A percentile compares a stretch with the other conserved stretches of the same genome.
Conservation (phyloP, 1,284 basidiomycete species). For the Ganoderma leucocontextum region DNA sequence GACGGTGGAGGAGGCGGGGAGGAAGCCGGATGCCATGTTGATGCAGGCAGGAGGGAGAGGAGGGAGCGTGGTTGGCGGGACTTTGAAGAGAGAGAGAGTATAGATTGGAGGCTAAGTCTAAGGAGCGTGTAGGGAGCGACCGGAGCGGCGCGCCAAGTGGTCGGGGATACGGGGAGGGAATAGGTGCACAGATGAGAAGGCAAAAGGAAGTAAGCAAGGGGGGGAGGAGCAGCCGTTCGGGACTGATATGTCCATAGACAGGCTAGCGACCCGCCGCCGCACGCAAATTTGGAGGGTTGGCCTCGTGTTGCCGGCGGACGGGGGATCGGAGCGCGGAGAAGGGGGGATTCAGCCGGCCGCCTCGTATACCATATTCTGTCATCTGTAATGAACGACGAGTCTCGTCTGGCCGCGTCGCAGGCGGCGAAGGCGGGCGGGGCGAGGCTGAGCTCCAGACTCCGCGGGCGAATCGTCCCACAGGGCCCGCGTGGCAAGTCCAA, state of each 20-base stretch:
- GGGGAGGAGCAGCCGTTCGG: not conserved
- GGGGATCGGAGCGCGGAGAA: slow-evolving; percentile 22
- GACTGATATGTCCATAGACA: slow-evolving; percentile 24
- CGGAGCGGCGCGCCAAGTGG: slow-evolving; percentile 14
- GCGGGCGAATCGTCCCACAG: not conserved
- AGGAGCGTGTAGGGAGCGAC: slow-evolving; percentile 22
- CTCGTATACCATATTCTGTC: not conserved
- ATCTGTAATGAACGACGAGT: not conserved
- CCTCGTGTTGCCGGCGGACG: slow-evolving; percentile 19
- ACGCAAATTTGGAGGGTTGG: slow-evolving; percentile 15
- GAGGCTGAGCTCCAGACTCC: not conserved
- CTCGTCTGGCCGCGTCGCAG: slow-evolving; percentile 3
- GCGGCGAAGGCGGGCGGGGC: not conserved
- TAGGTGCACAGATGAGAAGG: slow-evolving; percentile 13
- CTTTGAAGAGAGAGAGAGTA: slow-evolving; percentile 10
- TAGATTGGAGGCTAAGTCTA: slow-evolving; percentile 11
- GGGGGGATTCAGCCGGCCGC: not conserved
- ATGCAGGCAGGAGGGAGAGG: slow-evolving; percentile 13
- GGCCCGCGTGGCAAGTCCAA: not conserved
- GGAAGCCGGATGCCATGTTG: slow-evolving; percentile 24
- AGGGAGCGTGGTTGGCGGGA: slow-evolving; percentile 10
- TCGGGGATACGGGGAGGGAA: slow-evolving; percentile 6
- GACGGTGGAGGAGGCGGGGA: slow-evolving; percentile 24
- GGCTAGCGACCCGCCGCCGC: slow-evolving; percentile 12
- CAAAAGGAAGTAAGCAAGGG: slow-evolving; percentile 1